These are phyloP conservation scores for Colletotrichum paranaense DNA, from an alignment of 2,329 filamentous ascomycete genomes.

Conservation along the genomic window DNA sequence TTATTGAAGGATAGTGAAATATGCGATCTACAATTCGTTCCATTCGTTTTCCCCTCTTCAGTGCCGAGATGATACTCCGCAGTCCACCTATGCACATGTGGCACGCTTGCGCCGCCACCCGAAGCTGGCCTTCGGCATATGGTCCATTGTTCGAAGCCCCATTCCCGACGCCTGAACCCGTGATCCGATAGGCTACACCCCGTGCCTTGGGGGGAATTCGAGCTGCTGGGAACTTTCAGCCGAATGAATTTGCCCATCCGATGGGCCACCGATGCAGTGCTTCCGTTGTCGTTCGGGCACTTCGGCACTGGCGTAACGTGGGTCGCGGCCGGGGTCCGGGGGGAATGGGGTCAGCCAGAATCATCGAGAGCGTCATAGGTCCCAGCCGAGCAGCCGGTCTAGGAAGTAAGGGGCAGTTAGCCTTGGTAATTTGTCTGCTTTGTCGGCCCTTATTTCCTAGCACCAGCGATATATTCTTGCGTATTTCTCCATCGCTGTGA, in stretches of 20 bases:
- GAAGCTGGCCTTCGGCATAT: constrained; percentile 7
- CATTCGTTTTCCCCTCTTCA: neutral
- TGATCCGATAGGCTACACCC: neutral
- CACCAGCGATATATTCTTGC: neutral
- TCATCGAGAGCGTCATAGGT: neutral
- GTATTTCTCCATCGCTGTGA: no score
- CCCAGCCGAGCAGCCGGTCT: neutral
- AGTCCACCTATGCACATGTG: neutral
- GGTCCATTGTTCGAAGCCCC: neutral
- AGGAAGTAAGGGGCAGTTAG: neutral
- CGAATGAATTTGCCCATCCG: neutral
- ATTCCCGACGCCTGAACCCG: constrained; percentile 12
- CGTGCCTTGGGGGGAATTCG: neutral
- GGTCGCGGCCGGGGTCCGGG: neutral
- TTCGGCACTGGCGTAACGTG: neutral
- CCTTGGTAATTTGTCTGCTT: neutral
- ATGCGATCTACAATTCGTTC: neutral
- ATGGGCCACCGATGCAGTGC: neutral
- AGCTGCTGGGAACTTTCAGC: neutral
- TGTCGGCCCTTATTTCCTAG: neutral
- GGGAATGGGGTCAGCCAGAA: neutral
- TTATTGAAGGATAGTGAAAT: neutral
- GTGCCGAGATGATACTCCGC: neutral
- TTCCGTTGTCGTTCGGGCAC: neutral
- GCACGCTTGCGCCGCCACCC: neutral